Evolutionary conservation across 73 alveolate genomes (phyloP), one percentile per base, ranked within the genome.

Genomic region (Stentor roeselii): DNA sequence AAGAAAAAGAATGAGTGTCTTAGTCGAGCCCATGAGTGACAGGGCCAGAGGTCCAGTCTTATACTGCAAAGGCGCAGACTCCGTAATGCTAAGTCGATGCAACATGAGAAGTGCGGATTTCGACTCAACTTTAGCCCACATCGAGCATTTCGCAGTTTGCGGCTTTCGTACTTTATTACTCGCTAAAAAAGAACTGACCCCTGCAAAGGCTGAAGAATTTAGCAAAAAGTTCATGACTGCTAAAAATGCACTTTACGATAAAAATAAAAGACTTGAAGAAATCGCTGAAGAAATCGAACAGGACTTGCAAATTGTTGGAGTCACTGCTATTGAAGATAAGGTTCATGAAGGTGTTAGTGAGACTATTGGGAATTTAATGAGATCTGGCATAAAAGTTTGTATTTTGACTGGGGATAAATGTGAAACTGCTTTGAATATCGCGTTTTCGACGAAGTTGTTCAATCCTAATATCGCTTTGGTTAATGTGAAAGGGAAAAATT

Each of bases 1-100:
- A 27, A 91, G 99, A 60, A 96, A 93, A 85, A 89, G 99, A 85
- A 96, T 95, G 99, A 88, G 98, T 41, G 94, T 95, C 4, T 90
- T 96, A 15, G 93, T 95, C 27, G 40, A 60, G 41, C 84, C 78
- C 36, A 34, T 15, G 40, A 58, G 84, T 30, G 86, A 59, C 59
- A 76, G 32, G 34, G 87, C 14, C 34, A 58, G 15, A 15, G 86
- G 14, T 30, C 60, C 84, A 37, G 42, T 59, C 40, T 37, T 89
- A 60, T 36, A 78, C 75, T 82, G 93, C 76, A 94, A 94, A 82
- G 98, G 98, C 15, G 95, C 98, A 1, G 98, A 94, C 83, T 42
- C 83, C 15, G 91, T 83, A 76, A 89, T 94, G 86, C 39, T 86
- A 74, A 59, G 76, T 61, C n/a, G 89, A 27, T 76, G 76, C 67